These are phyloP conservation scores for Pythium myriotylum DNA, from an alignment of 352 stramenopile genomes.

Conservation along the genomic window DNA sequence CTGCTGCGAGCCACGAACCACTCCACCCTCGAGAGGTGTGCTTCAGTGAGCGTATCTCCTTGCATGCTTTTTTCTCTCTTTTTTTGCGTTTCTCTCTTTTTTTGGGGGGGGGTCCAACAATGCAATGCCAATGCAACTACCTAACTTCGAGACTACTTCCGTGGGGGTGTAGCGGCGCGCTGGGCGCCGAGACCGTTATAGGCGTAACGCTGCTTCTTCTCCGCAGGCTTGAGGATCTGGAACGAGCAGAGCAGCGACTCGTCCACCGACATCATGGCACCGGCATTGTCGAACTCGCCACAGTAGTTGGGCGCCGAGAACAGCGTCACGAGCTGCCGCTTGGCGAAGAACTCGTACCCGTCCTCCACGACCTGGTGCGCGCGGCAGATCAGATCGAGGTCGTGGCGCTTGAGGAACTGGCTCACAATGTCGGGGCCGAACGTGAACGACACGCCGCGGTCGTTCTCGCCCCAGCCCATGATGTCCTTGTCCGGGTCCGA, in stretches of 20 bases:
- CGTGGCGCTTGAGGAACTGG: neutral
- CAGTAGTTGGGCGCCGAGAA: neutral
- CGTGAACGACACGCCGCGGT: neutral
- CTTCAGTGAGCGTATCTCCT: too few species aligned
- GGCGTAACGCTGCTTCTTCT: conserved; percentile 73
- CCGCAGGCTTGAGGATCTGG: conserved; percentile 90
- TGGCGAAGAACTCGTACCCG: neutral
- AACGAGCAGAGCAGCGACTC: conserved; percentile 68
- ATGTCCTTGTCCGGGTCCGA: neutral
- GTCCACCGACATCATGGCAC: conserved; percentile 70
- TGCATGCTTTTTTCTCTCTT: too few species aligned
- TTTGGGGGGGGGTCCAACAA: too few species aligned
- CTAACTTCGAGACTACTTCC: too few species aligned
- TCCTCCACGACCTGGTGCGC: neutral
- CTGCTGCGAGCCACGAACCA: too few species aligned
- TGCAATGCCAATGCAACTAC: too few species aligned
- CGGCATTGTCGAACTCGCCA: conserved; percentile 45
- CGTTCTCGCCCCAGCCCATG: neutral
- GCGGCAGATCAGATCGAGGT: neutral
- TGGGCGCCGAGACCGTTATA: conserved; percentile 77
- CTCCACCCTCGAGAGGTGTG: too few species aligned
- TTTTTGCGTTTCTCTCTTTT: too few species aligned
- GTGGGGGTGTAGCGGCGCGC: too few species aligned
- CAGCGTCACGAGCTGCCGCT: neutral
- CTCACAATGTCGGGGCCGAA: neutral